Evolutionary conservation across 164 flowering plant genomes (phyloP), one percentile per base, ranked within the genome.

Genomic region (Chimonanthus salicifolius): DNA sequence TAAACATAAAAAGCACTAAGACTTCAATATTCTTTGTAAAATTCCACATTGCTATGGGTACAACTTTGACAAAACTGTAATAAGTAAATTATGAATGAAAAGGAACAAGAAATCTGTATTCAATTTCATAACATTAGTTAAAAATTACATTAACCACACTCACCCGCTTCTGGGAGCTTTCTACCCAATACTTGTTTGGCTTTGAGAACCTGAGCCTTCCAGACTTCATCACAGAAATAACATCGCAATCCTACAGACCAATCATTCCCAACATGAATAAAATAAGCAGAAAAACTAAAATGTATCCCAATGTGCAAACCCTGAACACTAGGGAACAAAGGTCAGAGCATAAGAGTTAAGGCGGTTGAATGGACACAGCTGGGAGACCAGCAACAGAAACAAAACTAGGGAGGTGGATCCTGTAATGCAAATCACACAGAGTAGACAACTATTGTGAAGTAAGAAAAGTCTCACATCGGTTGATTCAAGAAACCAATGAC

Each of bases 161-260:
- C 75, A 94, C 99, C 87, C 97, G 88, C 79, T 96, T 96, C 65
- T 92, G 94, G 21, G 98, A 92, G 84, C 84, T 92, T 80, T 95
- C 98, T 69, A 95, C 97, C 99, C 99, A 95, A 74, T 94, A 94
- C 74, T 92, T 95, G 73, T 90, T 94, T 54, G 97, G 98, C 81
- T 90, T 95, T 5, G 89, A 77, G 70, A 87, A 90, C 74, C 86
- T 90, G 71, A 95, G 75, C 73, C 69, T 88, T 62, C 99, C 97
- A 60, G 94, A 86, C 74, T 87, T 90, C 76, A 80, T 82, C 58
- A 85, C 99, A 75, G 86, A 68, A 75, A 95, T 87, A 44, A 84
- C 71, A 86, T 95, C 98, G 79, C 87, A 72, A n/a, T 95, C 97
- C 97, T 95, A 86, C 49, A 71, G 84, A 76, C 15, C 68, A 66